phyloP scores from a whole-genome alignment of 805 yeast species.

The Saccharomycopsis malanga region DNA sequence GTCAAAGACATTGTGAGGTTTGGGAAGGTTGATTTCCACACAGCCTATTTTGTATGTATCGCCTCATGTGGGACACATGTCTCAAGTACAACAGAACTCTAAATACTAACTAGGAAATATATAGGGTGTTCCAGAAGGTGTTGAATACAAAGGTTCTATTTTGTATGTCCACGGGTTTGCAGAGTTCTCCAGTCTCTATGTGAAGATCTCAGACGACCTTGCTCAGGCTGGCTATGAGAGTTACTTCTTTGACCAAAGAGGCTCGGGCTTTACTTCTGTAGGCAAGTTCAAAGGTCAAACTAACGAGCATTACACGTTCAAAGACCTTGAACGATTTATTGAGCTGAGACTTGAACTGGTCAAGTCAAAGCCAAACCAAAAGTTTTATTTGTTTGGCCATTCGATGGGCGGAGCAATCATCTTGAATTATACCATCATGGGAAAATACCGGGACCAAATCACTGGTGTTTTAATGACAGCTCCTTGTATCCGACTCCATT shows the following conservation, averaged over 20 bases:
- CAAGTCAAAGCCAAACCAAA: conserved; percentile 26
- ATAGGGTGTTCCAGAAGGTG: conserved; percentile 29
- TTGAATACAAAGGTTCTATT: conserved; percentile 43
- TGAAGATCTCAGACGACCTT: conserved; percentile 47
- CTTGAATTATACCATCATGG: conserved; percentile 53
- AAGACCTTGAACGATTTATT: conserved; percentile 55
- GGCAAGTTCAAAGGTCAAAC: conserved; percentile 49
- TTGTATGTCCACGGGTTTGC: conserved; percentile 67
- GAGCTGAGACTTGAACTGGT: conserved; percentile 28
- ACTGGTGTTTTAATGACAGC: conserved; percentile 45
- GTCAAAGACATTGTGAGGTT: not conserved
- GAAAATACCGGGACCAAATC: conserved; percentile 41
- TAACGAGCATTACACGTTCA: conserved; percentile 47
- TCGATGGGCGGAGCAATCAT: conserved; percentile 80
- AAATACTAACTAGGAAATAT: not conserved
- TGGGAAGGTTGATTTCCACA: conserved; percentile 6
- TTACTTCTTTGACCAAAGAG: conserved; percentile 69
- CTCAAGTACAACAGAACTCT: not conserved
- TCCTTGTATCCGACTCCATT: conserved; percentile 55
- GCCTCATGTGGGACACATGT: not conserved
- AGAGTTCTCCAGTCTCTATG: conserved; percentile 46
- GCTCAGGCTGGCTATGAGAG: conserved; percentile 52
- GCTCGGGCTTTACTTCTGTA: conserved; percentile 60
- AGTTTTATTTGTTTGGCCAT: conserved; percentile 54
- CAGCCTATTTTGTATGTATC: not conserved